Base-by-base conservation (phyloP, 495 filamentous ascomycete genomes). In the Sabuloglossum arenarium region DNA sequence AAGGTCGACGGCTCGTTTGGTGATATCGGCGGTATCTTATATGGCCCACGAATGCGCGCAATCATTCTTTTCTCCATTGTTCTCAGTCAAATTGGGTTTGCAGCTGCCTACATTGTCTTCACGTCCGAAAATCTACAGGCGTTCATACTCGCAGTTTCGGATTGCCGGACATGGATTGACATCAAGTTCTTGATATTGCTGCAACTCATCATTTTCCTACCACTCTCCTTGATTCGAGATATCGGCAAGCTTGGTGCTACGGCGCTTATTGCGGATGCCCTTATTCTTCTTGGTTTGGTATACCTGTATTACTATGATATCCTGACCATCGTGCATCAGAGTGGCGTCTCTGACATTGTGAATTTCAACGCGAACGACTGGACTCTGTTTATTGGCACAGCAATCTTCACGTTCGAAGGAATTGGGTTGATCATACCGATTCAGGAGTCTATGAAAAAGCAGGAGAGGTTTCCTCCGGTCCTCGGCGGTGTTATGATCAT, bases 371-470 rank as follows among this genome's bases (percentile, higher is more conserved):
- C 79, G 3, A 75, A 80, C 23, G 79, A 84, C 62, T 98, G 91
- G 91, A 94, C 89, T 0, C 78, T 97, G 32, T 95, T 97, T 67
- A 96, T 98, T 62, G 91, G 91, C 60, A 97, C 91, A 8, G 93
- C 91, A 21, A 96, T 98, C 61, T 98, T 98, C 72, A 98, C 91
- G 5, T 98, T 95, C 60, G 91, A 98, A 64, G 91, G 91, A 21
- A 88, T 98, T 60, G 91, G 91, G 21, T 77, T 98, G n/a, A 94
- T 98, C 68, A 95, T 98, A 57, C 91, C 91, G 2, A 97, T 98
- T 57, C 93, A 98, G 68, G 86, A 91, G 64, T 91, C 88, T 1
- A 98, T 98, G 91, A 82, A 79, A 63, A 72, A 85, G 50, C 91
- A 87, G 0, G 73, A 79, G 53, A 87, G 93, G 62, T 96, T 98